Conservation (phyloP, 495 filamentous ascomycete genomes). For the Tuber indicum region DNA sequence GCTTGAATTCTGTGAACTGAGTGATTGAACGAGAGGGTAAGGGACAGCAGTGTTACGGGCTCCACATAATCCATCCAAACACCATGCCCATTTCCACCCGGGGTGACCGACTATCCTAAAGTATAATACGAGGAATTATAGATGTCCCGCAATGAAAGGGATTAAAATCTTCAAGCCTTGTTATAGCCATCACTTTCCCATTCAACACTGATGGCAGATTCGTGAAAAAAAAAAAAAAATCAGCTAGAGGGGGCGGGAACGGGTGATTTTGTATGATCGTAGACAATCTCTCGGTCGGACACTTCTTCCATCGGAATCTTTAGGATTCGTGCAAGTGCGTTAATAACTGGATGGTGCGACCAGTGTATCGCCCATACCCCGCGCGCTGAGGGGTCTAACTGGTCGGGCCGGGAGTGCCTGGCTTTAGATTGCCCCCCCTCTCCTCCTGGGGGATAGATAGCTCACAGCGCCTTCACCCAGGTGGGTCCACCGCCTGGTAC, state of each 20-base stretch:
- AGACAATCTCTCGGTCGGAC: rapidly evolving
- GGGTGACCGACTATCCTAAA: not conserved
- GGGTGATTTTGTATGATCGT: not conserved
- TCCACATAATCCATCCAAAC: not conserved
- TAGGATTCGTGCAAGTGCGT: not conserved
- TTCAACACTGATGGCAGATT: not conserved
- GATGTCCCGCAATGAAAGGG: too few relatives aligned
- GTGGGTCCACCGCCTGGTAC: too few relatives aligned
- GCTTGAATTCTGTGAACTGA: not conserved
- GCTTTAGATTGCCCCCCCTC: not conserved
- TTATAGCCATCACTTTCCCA: not conserved
- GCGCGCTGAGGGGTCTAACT: not conserved
- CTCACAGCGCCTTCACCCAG: not conserved
- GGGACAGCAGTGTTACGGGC: not conserved
- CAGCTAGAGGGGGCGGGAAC: not conserved
- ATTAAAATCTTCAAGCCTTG: not conserved
- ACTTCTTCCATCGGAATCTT: not conserved
- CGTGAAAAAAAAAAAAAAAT: not conserved
- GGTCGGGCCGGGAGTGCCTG: not conserved
- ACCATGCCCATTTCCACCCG: not conserved
- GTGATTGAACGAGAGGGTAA: not conserved
- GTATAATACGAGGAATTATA: not conserved
- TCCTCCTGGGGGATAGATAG: not conserved
- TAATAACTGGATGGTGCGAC: not conserved
- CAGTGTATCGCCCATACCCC: not conserved